Percentiles rank a stretch among this genome's conserved stretches.
Evolutionary conservation across 2,329 filamentous ascomycete genomes (phyloP).

Genomic region (Fusarium solani-melongenae): DNA sequence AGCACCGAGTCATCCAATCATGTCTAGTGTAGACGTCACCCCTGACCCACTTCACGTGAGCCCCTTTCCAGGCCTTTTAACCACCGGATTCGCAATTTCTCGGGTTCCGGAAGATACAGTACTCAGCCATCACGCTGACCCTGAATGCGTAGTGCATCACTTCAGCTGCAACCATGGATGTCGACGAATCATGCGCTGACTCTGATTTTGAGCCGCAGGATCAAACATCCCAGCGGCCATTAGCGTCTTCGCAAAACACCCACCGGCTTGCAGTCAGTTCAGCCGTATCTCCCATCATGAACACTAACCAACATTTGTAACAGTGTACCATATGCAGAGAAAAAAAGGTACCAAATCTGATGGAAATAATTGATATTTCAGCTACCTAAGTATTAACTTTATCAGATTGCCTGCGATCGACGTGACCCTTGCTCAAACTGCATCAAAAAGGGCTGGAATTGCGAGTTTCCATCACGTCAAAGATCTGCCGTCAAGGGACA

Average conservation of each 20-base stretch:
- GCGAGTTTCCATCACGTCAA: neutral
- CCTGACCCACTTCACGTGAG: neutral
- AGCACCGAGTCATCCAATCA: neutral
- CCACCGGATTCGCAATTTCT: neutral
- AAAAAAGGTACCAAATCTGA: neutral
- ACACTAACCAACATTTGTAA: neutral
- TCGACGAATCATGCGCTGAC: neutral
- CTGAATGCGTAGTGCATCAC: neutral
- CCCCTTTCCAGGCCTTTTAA: neutral
- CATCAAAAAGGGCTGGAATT: constrained; percentile 1
- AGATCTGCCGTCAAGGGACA: neutral
- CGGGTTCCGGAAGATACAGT: constrained; percentile 1
- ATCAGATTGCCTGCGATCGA: neutral
- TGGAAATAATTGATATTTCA: neutral
- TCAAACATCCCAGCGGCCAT: neutral
- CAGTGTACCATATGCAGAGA: neutral
- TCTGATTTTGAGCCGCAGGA: neutral
- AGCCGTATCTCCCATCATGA: neutral
- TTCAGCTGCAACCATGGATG: neutral
- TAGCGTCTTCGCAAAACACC: neutral
- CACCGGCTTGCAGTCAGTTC: neutral
- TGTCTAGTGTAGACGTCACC: neutral
- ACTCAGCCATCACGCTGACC: neutral
- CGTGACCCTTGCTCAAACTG: neutral
- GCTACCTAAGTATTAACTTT: neutral